Conservation (phyloP, 1,139 yeast genomes). For the Suhomyces bokatorum region DNA sequence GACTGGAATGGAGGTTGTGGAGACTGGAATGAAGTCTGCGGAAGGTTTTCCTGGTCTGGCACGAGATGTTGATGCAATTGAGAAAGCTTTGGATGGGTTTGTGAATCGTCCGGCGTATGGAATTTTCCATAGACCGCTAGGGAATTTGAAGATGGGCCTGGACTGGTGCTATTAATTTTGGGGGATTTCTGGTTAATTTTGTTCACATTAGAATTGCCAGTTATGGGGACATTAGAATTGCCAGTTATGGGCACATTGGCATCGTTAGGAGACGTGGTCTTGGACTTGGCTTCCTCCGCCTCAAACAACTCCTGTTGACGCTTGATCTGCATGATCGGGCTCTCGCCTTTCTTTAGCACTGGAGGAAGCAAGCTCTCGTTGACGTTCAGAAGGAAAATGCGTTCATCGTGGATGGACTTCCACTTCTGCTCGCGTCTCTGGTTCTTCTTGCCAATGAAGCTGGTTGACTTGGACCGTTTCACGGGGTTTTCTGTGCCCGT, state of each 20-base stretch:
- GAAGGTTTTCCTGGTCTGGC: too few relatives aligned
- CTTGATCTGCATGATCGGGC: slow-evolving; percentile 32
- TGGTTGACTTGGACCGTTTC: slow-evolving; percentile 31
- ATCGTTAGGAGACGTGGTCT: too few relatives aligned
- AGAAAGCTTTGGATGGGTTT: too few relatives aligned
- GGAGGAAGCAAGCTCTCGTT: slow-evolving; percentile 39
- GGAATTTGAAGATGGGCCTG: too few relatives aligned
- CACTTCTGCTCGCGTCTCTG: slow-evolving; percentile 24
- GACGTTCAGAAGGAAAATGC: slow-evolving; percentile 31
- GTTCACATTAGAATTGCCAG: neutral
- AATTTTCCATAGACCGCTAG: too few relatives aligned
- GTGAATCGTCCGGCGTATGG: too few relatives aligned
- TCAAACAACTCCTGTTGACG: slow-evolving; percentile 22
- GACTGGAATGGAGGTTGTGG: neutral
- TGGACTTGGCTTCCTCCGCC: slow-evolving; percentile 1
- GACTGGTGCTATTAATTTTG: too few relatives aligned
- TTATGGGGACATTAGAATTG: neutral
- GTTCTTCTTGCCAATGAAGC: slow-evolving; percentile 19
- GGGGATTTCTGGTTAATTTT: neutral
- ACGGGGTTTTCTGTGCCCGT: slow-evolving; percentile 3
- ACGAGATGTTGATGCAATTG: too few relatives aligned
- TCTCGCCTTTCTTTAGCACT: slow-evolving; percentile 36
- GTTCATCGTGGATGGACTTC: slow-evolving; percentile 37
- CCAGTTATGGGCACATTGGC: neutral
- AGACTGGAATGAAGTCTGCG: neutral